Conservation (phyloP, 2,329 filamentous ascomycete species). For the Didymella arachidicola region DNA sequence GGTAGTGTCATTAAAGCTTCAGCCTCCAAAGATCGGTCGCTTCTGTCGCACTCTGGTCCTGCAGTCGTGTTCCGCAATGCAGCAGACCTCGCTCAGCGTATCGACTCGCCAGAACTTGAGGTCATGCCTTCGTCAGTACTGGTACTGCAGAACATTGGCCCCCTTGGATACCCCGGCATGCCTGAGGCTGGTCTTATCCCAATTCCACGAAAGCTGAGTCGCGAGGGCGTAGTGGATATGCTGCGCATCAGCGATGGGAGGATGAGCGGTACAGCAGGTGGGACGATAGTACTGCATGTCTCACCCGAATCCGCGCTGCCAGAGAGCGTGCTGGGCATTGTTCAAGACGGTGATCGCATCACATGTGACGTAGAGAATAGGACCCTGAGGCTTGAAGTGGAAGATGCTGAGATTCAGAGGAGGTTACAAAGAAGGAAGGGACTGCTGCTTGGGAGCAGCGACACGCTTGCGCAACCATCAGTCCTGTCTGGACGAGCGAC, state of each 20-base stretch:
- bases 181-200: slow-evolving; percentile 87
- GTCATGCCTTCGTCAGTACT: slow-evolving; percentile 81
- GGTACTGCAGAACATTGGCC: slow-evolving; percentile 88
- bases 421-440: slow-evolving; percentile 47
- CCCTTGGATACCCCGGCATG: slow-evolving; percentile 90
- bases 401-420: slow-evolving; percentile 52
- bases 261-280: slow-evolving; percentile 64
- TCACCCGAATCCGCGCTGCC: slow-evolving; percentile 60
- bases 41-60: slow-evolving; percentile 76
- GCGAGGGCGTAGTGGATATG: slow-evolving; percentile 61
- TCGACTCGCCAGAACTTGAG: slow-evolving; percentile 72
- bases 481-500: slow-evolving; percentile 15
- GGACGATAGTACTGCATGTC: slow-evolving; percentile 63
- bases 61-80: slow-evolving; percentile 86
- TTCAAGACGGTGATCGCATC: slow-evolving; percentile 59
- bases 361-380: slow-evolving; percentile 56
- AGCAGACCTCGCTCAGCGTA: slow-evolving; percentile 73
- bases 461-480: slow-evolving; percentile 10
- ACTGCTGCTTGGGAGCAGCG: slow-evolving; percentile 32
- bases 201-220: slow-evolving; percentile 70
- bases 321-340: slow-evolving; percentile 59
- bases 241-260: slow-evolving; percentile 62
- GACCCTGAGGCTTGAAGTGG: slow-evolving; percentile 53
- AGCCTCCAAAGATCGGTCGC: slow-evolving; percentile 76
- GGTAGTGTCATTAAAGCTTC: slow-evolving; percentile 94